phyloP scores from a whole-genome alignment of 1,284 basidiomycete species.

The Xanthoconium separans region DNA sequence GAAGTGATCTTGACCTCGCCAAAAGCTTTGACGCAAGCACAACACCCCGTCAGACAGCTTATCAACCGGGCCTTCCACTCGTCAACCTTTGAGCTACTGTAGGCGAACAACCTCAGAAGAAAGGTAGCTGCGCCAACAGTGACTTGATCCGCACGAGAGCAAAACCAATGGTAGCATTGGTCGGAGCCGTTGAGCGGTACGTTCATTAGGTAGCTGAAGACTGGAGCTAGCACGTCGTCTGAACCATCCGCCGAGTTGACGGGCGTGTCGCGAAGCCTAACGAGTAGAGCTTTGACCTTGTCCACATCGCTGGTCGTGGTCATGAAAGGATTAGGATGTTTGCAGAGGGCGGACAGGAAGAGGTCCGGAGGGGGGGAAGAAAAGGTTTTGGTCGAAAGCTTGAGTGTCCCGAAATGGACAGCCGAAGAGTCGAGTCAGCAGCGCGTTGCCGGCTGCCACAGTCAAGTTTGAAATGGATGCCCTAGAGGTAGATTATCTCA shows the following conservation, averaged over 20 bases:
- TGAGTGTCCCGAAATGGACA: conserved; percentile 13
- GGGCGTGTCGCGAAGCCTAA: conserved; percentile 54
- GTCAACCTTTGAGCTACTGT: conserved; percentile 56
- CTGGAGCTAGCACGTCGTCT: conserved; percentile 50
- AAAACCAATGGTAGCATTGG: conserved; percentile 69
- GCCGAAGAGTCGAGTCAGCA: conserved; percentile 7
- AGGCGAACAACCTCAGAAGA: conserved; percentile 78
- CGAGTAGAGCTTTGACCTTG: conserved; percentile 46
- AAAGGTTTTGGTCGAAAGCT: neutral
- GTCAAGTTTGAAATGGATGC: conserved; percentile 47
- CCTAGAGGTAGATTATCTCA: conserved; percentile 52
- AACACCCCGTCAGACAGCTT: conserved; percentile 58
- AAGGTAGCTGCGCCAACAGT: conserved; percentile 70
- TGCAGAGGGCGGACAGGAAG: neutral
- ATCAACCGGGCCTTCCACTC: conserved; percentile 63
- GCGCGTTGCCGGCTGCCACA: neutral
- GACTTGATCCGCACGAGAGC: conserved; percentile 50
- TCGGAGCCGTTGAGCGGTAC: conserved; percentile 37
- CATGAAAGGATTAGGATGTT: conserved; percentile 25
- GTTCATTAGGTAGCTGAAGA: conserved; percentile 59
- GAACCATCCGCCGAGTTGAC: conserved; percentile 46
- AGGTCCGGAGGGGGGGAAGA: neutral
- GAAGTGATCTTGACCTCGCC: conserved; percentile 62
- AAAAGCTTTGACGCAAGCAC: conserved; percentile 65
- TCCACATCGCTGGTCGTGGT: conserved; percentile 20